phyloP scores from a whole-genome alignment of 148 eudicot species.

The Polygonum aviculare region DNA sequence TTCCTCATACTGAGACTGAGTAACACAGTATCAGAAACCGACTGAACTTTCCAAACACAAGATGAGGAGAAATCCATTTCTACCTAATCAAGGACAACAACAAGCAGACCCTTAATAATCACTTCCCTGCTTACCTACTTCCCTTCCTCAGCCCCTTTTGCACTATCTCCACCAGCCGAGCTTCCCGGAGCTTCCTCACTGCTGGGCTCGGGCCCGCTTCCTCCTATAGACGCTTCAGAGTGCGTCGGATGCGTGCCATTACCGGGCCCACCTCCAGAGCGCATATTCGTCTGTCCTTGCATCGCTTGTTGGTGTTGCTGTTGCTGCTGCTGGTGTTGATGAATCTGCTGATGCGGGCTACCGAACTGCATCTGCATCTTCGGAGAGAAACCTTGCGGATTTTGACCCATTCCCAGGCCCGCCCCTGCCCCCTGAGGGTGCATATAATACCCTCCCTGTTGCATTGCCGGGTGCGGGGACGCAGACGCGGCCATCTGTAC shows the following conservation, averaged over 20 bases:
- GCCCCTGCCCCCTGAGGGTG: constrained; percentile 58
- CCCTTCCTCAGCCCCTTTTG: constrained; percentile 33
- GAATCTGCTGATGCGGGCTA: constrained; percentile 50
- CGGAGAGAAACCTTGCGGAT: constrained; percentile 49
- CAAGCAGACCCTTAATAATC: neutral
- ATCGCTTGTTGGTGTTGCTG: constrained; percentile 42
- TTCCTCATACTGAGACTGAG: neutral
- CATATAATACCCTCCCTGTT: constrained; percentile 79
- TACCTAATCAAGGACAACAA: neutral
- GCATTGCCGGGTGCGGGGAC: constrained; percentile 73
- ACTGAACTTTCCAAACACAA: constrained; percentile 6
- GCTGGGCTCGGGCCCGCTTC: constrained; percentile 11
- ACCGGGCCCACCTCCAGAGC: constrained; percentile 37
- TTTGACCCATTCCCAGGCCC: constrained; percentile 56
- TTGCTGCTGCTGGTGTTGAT: constrained; percentile 36
- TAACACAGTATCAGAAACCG: neutral
- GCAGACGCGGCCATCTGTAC: constrained; percentile 28
- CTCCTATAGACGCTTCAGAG: constrained; percentile 34
- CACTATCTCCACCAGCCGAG: constrained; percentile 38
- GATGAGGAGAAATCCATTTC: neutral
- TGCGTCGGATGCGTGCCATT: constrained; percentile 43
- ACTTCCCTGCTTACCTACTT: constrained; percentile 21
- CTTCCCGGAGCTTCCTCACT: constrained; percentile 25
- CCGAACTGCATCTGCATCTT: constrained; percentile 52
- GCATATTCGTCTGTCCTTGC: constrained; percentile 44